Evolutionary conservation across 2,329 filamentous ascomycete genomes (phyloP), one percentile per base, ranked within the genome.

Genomic region (Bipolaris sorokiniana): DNA sequence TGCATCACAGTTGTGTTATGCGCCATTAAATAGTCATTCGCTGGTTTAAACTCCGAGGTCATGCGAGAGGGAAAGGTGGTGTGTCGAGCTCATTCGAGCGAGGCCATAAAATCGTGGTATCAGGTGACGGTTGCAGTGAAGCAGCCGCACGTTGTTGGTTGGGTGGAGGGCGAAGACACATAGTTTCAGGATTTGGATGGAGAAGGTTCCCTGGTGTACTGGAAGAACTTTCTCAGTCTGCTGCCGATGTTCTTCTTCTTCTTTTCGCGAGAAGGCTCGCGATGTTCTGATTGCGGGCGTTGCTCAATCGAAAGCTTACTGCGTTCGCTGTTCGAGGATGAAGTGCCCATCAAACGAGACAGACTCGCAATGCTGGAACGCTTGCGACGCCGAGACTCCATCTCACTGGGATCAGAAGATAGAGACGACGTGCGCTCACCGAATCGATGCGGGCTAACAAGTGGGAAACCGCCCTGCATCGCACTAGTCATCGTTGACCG

Each of bases 331-430:
- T 91, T 89, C 7, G 73, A 73, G 62, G 86, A 73, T 5, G 73
- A 74, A 63, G 86, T 88, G 73, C 87, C 90, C 68, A 93, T 90
- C 37, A 94, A 81, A 47, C 90, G 86, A 63, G 90, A 91, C 28
- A 94, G 80, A 68, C 90, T 92, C 28, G 87, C 90, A 62, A 94
- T 84, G 69, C 90, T 93, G 3, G 88, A 89, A 51, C 90, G 85
- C 68, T 91, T 87, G 40, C 88, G 86, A 20, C 88, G 88, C 59
- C 88, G 88, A 41, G 74, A 72, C 23, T 78, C 75, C 10, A 69
- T 62, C 18, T 76, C 77, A 48, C 76, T 76, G 4, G 73, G 70
- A 46, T 72, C 71, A n/a, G 79, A 80, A 22, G 71, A 75, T 4
- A 80, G 62, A 2, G 79, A 80, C 3, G 77, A 66, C 3, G 75